phyloP scores from a whole-genome alignment of 345 rosid genomes.

The Odontarrhena argentea region DNA sequence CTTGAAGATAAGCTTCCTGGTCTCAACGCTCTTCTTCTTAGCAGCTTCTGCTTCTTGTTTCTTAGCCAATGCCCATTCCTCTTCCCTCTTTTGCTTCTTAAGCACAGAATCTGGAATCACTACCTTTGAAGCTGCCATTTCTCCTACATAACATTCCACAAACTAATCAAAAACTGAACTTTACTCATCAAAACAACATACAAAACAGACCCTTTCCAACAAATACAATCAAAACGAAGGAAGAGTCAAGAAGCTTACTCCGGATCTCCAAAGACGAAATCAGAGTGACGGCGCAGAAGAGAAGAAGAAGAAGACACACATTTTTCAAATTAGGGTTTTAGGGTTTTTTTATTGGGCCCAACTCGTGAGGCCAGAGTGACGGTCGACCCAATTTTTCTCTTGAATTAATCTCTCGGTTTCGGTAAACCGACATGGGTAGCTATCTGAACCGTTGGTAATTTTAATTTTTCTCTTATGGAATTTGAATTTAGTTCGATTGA shows the following conservation, averaged over 20 bases:
- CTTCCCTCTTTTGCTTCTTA: slow-evolving; percentile 82
- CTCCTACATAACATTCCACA: too few relatives aligned
- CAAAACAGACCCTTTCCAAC: too few relatives aligned
- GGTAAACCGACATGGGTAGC: slow-evolving; percentile 88
- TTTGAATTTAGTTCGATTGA: neutral
- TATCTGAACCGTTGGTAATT: slow-evolving; percentile 59
- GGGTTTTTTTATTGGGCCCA: too few relatives aligned
- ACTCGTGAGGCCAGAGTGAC: too few relatives aligned
- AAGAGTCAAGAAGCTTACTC: too few relatives aligned
- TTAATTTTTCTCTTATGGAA: neutral
- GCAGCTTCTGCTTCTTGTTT: slow-evolving; percentile 46
- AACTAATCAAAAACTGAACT: neutral
- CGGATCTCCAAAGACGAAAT: too few relatives aligned
- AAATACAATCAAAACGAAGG: too few relatives aligned
- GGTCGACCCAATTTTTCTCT: slow-evolving; percentile 56
- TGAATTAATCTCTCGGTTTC: slow-evolving; percentile 61
- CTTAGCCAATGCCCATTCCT: slow-evolving; percentile 62
- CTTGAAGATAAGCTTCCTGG: slow-evolving; percentile 52
- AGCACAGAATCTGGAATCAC: slow-evolving; percentile 77
- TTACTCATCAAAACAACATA: too few relatives aligned
- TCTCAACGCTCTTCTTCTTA: slow-evolving; percentile 61
- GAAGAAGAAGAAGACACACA: too few relatives aligned
- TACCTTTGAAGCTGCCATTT: slow-evolving; percentile 34
- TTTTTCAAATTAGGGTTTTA: too few relatives aligned
- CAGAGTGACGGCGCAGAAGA: too few relatives aligned